phyloP scores from a whole-genome alignment of 257 asterid genomes.

The Eustoma russellianum region DNA sequence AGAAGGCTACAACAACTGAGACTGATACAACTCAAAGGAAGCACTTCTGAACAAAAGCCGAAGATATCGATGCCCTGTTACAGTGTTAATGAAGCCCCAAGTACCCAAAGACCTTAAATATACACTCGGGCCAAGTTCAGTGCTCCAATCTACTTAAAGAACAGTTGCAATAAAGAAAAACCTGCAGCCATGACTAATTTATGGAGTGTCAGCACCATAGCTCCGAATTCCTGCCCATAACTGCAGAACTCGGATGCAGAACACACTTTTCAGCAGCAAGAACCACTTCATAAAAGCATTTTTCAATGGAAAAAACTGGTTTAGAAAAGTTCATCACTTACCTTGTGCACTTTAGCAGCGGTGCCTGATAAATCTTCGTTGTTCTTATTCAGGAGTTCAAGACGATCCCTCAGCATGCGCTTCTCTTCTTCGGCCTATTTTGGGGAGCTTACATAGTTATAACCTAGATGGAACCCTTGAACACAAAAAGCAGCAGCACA shows the following conservation, averaged over 20 bases:
- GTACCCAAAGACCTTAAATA: too few relatives aligned
- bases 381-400: slow-evolving; percentile 1
- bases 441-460: not conserved
- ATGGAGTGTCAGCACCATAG: slow-evolving; percentile 4
- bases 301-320: too few relatives aligned
- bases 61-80: too few relatives aligned
- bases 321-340: not conserved
- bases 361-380: slow-evolving; percentile 3
- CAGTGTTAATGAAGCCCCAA: too few relatives aligned
- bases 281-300: not conserved
- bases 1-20: too few relatives aligned
- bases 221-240: not conserved
- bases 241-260: slow-evolving; percentile 1
- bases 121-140: not conserved
- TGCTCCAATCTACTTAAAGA: not conserved
- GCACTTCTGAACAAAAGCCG: too few relatives aligned
- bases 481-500: too few relatives aligned
- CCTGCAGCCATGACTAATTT: not conserved
- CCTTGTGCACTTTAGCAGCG: not conserved
- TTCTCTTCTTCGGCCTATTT: slow-evolving; percentile 7
- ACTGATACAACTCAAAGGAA: too few relatives aligned
- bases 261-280: not conserved
- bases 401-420: not conserved
- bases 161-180: not conserved
- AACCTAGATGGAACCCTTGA: not conserved